Evolutionary conservation across 2,329 filamentous ascomycete species (phyloP), one percentile per base, ranked within the genome.

Genomic region (Penicillium sumatraense): DNA sequence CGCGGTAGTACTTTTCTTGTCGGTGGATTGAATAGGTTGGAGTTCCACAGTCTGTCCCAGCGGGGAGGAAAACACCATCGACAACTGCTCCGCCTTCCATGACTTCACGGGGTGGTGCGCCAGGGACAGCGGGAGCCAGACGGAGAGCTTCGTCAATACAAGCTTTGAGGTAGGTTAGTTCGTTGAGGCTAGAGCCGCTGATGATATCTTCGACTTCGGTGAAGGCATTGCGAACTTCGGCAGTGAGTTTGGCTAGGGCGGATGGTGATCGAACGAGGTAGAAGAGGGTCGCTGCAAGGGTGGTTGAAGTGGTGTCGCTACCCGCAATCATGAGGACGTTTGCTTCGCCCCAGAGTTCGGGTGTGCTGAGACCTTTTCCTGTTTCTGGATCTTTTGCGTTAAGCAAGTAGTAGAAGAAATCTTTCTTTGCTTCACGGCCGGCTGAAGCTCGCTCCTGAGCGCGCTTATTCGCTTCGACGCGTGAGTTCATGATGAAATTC

Each of bases 341-440:
- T 8, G 86, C 87, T 69, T 90, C 87, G 47, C 82, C 85, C 86
- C 87, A 89, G 21, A 90, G 82, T 66, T 90, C 88, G 0, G 83
- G 81, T 2, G 80, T 86, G 36, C 79, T 82, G 66, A 90, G 87
- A 1, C 86, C 86, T 54, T 83, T 80, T 49, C 87, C 87, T 0
- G 87, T 89, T 67, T 90, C 87, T 11, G 87, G 87, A 61, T 91
- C 88, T 35, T 83, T 83, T 7, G 88, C 88, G 66, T 86, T 87
- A 56, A 91, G 81, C 10, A 91, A 81, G 70, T 90, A 86, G 73
- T 89, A 87, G 76, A 91, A 90, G 77, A 91, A 90, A 68, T 91
- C 89, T 53, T 87, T 85, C 29, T 88, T 86, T 64, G 85, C 86
- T 45, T 82, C 86, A 60, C 83, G 85, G 60, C 86, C 85, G 24